A percentile compares a stretch with the other conserved stretches of the same genome.
Evolutionary conservation across 2,329 filamentous ascomycete genomes (phyloP).

Genomic region (Scortechinia acanthostroma): DNA sequence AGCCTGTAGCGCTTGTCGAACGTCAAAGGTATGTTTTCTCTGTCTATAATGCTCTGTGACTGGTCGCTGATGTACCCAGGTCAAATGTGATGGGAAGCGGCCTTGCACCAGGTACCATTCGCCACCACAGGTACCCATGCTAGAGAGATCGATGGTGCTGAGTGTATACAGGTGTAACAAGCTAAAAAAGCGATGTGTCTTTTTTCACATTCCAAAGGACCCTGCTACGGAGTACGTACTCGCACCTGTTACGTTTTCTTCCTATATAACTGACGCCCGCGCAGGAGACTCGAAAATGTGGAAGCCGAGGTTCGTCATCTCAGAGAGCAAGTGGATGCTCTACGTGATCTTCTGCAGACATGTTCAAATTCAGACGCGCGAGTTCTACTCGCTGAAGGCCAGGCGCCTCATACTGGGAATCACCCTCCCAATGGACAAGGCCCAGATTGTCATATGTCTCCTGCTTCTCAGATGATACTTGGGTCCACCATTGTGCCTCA

Average conservation of each 20-base stretch:
- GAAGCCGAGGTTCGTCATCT: conserved; percentile 19
- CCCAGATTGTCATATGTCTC: not conserved
- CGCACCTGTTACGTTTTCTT: not conserved
- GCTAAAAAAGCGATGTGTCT: conserved; percentile 21
- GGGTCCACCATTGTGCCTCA: conserved; percentile 5
- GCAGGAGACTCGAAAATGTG: conserved; percentile 19
- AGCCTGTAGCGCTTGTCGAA: conserved; percentile 24
- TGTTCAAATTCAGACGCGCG: too few relatives aligned
- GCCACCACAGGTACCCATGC: too few relatives aligned
- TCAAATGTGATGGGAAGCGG: conserved; percentile 23
- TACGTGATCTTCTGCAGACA: conserved; percentile 11
- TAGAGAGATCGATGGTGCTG: too few relatives aligned
- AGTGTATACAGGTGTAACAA: conserved; percentile 19
- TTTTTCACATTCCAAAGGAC: conserved; percentile 21
- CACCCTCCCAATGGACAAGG: too few relatives aligned
- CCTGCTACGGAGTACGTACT: conserved; percentile 14
- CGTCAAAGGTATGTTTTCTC: conserved; percentile 17
- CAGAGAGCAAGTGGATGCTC: conserved; percentile 14
- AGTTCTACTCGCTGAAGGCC: too few relatives aligned
- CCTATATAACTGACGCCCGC: not conserved
- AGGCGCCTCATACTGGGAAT: too few relatives aligned
- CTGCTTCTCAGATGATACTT: conserved; percentile 4
- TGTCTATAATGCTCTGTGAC: not conserved
- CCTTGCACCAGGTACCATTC: conserved; percentile 26
- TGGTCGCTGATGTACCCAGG: conserved; percentile 8